These are phyloP conservation scores for Plectranthus barbatus DNA, from an alignment of 257 asterid genomes.

Conservation along the genomic window DNA sequence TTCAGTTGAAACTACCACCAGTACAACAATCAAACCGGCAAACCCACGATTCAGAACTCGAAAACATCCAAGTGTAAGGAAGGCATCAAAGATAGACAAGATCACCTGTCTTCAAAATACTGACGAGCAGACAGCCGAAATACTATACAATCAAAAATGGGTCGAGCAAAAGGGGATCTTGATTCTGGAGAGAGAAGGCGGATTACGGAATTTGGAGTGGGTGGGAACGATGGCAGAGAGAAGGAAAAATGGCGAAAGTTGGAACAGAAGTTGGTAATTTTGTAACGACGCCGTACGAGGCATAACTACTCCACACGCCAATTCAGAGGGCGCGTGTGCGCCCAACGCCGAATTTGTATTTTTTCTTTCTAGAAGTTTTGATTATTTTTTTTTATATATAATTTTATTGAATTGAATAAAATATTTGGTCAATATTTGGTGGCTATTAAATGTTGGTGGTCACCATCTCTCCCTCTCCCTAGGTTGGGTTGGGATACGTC, in stretches of 20 bases:
- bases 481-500: no score
- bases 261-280: conserved; percentile 13
- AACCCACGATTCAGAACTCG: conserved; percentile 14
- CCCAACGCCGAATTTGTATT: conserved; percentile 13
- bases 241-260: not conserved
- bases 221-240: conserved; percentile 12
- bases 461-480: no score
- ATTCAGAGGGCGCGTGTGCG: conserved; percentile 11
- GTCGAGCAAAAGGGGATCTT: conserved; percentile 22
- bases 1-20: conserved; percentile 1
- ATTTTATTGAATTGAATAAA: no score
- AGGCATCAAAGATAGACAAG: not conserved
- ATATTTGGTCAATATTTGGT: no score
- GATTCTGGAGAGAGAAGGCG: conserved; percentile 16
- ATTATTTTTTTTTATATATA: no score
- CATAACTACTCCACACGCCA: conserved; percentile 36
- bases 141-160: conserved; percentile 7
- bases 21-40: conserved; percentile 3
- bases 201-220: conserved; percentile 17
- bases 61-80: conserved; percentile 1
- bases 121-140: conserved; percentile 1
- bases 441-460: no score
- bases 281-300: conserved; percentile 24
- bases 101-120: conserved; percentile 18
- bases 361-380: no score